phyloP scores from a whole-genome alignment of 768 basidiomycete genomes.

The Serpula lacrymans region DNA sequence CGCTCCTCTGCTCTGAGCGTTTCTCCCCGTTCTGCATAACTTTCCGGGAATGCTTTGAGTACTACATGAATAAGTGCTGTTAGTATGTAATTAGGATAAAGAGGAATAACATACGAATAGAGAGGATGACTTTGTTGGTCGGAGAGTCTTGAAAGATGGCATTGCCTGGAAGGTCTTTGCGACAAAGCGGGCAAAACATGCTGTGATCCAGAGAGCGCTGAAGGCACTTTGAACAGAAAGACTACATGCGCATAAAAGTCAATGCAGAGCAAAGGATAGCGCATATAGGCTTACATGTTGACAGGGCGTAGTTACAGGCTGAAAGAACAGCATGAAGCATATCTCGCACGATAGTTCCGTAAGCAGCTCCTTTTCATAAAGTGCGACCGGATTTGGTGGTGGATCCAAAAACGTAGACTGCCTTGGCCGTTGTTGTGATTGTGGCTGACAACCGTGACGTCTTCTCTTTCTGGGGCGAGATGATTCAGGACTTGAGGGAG shows the following conservation, averaged over 20 bases:
- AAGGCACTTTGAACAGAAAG: slow-evolving; percentile 88
- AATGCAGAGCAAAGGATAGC: slow-evolving; percentile 6
- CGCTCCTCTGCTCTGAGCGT: slow-evolving; percentile 74
- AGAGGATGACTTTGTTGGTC: slow-evolving; percentile 64
- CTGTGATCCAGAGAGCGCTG: slow-evolving; percentile 89
- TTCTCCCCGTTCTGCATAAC: slow-evolving; percentile 61
- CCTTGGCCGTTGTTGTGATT: too few relatives aligned
- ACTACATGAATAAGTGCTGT: slow-evolving; percentile 38
- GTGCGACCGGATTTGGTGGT: slow-evolving; percentile 24
- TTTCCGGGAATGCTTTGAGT: slow-evolving; percentile 62
- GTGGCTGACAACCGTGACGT: slow-evolving; percentile 23
- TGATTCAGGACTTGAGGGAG: slow-evolving; percentile 22
- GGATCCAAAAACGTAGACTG: too few relatives aligned
- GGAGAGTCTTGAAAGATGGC: slow-evolving; percentile 81
- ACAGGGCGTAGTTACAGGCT: slow-evolving; percentile 91
- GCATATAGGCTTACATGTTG: slow-evolving; percentile 85
- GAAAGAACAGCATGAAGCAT: slow-evolving; percentile 78
- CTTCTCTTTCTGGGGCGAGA: slow-evolving; percentile 24
- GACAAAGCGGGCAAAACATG: slow-evolving; percentile 79
- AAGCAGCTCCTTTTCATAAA: slow-evolving; percentile 58
- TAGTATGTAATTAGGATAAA: slow-evolving; percentile 9
- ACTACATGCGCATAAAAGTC: slow-evolving; percentile 40
- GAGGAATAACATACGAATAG: slow-evolving; percentile 52
- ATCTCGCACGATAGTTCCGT: slow-evolving; percentile 86
- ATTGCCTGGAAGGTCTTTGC: slow-evolving; percentile 70